A percentile compares a stretch with the other conserved stretches of the same genome.
These are phyloP conservation scores for Exophiala sp. DNA, from an alignment of 2,329 filamentous ascomycete species.

Conservation along the genomic window DNA sequence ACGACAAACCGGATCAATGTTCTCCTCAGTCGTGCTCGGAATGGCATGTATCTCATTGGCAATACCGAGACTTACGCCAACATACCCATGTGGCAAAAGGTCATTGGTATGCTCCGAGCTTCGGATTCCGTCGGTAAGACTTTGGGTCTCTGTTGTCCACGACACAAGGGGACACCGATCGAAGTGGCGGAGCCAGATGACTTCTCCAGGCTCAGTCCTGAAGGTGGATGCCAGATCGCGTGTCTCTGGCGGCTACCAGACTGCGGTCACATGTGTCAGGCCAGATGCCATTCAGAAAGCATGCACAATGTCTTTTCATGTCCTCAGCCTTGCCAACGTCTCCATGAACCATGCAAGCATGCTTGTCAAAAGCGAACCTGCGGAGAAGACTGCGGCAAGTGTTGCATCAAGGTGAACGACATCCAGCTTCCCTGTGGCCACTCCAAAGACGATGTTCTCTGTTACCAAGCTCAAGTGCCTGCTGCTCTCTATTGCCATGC, in stretches of 20 bases:
- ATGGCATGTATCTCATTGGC: conserved; percentile 63
- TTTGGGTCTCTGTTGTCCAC: conserved; percentile 54
- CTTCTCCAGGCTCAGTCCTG: conserved; percentile 51
- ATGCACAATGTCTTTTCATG: conserved; percentile 42
- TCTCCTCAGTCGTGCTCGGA: conserved; percentile 59
- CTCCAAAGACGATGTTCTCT: conserved; percentile 30
- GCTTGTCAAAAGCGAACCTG: conserved; percentile 37
- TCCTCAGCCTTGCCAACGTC: conserved; percentile 37
- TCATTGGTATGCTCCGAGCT: conserved; percentile 48
- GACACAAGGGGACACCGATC: conserved; percentile 52
- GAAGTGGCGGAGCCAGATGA: conserved; percentile 51
- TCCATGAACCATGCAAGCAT: conserved; percentile 38
- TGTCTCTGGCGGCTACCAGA: conserved; percentile 42
- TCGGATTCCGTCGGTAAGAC: conserved; percentile 45
- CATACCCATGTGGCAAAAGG: conserved; percentile 56
- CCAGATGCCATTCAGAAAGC: conserved; percentile 42
- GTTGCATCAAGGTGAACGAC: conserved; percentile 29
- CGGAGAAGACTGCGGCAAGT: conserved; percentile 36
- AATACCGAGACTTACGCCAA: conserved; percentile 52
- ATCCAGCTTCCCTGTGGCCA: conserved; percentile 35
- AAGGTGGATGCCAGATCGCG: conserved; percentile 54
- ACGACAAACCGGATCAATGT: conserved; percentile 64
- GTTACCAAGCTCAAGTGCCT: conserved; percentile 42
- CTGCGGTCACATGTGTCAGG: conserved; percentile 44
- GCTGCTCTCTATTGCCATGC: conserved; percentile 45